These are phyloP conservation scores for Suillus plorans DNA, from an alignment of 768 basidiomycete species.

Conservation along the genomic window DNA sequence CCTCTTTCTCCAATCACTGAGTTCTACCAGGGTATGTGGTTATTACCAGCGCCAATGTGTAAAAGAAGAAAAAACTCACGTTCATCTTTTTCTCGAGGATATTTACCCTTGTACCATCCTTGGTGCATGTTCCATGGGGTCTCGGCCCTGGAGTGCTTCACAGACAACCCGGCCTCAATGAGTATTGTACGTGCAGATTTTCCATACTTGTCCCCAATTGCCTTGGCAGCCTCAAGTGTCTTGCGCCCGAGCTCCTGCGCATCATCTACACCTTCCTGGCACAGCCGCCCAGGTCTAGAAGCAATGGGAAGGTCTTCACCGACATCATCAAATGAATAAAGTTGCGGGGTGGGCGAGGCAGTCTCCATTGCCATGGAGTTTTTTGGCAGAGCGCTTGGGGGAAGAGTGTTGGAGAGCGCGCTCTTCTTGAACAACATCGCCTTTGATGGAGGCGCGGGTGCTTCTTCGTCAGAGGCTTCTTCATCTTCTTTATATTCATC, in stretches of 20 bases:
- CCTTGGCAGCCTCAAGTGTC: not conserved
- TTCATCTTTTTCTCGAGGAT: not conserved
- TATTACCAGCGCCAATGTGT: not conserved
- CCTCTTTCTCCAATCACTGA: not conserved
- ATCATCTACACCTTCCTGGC: not conserved
- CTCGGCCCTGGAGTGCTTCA: constrained; percentile 2
- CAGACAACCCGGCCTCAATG: not conserved
- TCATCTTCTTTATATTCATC: too few relatives aligned
- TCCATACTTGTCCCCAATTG: constrained; percentile 1
- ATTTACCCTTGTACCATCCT: not conserved
- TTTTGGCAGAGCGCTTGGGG: too few relatives aligned
- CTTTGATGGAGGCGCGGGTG: too few relatives aligned
- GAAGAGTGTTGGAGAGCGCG: too few relatives aligned
- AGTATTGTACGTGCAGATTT: not conserved
- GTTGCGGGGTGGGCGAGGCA: too few relatives aligned
- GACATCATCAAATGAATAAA: too few relatives aligned
- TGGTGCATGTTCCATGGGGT: constrained; percentile 7
- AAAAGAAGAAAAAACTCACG: not conserved
- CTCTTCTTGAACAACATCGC: too few relatives aligned
- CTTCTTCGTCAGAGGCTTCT: too few relatives aligned
- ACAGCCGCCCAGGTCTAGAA: not conserved
- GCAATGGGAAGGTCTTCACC: not conserved
- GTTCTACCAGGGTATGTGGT: not conserved
- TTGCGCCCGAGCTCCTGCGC: not conserved
- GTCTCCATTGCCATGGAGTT: too few relatives aligned